A percentile compares a stretch with the other conserved stretches of the same genome.
phyloP scores from a whole-genome alignment of 345 rosid genomes.

The Arabis alpina region DNA sequence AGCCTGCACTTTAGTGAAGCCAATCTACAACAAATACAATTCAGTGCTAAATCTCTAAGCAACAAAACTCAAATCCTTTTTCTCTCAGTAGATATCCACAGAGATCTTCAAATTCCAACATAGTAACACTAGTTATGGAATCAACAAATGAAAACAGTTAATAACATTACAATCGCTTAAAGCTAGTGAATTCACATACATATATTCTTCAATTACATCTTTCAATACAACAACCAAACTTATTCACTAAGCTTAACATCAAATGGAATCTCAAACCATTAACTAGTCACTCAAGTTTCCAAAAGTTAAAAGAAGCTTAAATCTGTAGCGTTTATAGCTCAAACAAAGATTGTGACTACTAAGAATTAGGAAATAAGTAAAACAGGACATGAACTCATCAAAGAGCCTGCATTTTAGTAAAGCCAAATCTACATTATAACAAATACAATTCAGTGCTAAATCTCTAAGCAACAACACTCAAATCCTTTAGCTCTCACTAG shows the following conservation, averaged over 20 bases:
- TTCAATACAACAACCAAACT: not conserved
- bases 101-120: not conserved
- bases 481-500: not conserved
- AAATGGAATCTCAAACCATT: constrained; percentile 13
- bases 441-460: constrained; percentile 6
- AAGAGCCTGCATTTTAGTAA: not conserved
- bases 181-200: not conserved
- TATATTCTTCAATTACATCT: not conserved
- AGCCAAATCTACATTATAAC: not conserved
- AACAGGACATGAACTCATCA: not conserved
- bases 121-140: not conserved
- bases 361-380: too few species aligned
- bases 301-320: not conserved
- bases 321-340: not conserved
- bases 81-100: not conserved
- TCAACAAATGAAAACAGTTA: constrained; percentile 1
- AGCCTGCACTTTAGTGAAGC: not conserved
- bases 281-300: constrained; percentile 1
- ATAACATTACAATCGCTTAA: constrained; percentile 5
- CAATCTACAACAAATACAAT: not conserved
- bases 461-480: constrained; percentile 4
- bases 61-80: not conserved
- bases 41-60: constrained; percentile 13
- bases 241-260: constrained; percentile 3
- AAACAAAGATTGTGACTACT: too few species aligned